Evolutionary conservation across 225 moss, liverwort and hornwort genomes (phyloP), one percentile per base, ranked within the genome.

Genomic region (Thuidium tamariscinum): DNA sequence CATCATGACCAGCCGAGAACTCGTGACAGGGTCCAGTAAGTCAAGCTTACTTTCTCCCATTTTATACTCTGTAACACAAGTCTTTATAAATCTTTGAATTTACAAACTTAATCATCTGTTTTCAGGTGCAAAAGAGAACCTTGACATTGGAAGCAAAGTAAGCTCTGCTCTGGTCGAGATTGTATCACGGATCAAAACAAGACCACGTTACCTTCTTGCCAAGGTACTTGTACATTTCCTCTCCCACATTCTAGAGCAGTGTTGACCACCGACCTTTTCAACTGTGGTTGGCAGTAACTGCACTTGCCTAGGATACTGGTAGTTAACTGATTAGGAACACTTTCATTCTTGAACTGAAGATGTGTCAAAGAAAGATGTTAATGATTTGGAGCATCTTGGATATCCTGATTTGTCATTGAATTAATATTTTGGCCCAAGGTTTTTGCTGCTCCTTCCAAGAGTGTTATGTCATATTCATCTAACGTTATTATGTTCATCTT

Each of bases 1-100:
- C 39, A 90, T 98, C 82, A 93, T 98, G 94, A 98, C 97, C 80
- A 98, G 94, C 83, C 96, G 97, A 72, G 86, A 95, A 84, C 90
- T 96, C 49, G 89, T 96, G 29, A 94, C 86, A 86, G 97, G 97
- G 86, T 79, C 89, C 63, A 93, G 97, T 98, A 89, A 86, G 96
- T 86, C 85, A 30, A 69, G 51, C 75, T 69, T 37, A 57, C 48
- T n/a, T 59, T 74, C 56, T 76, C 67, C 48, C 56, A 21, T 75
- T 7, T 46, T 55, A 36, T 75, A 75, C 36, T 82, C 44, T 29
- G 2, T 10, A 0, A 37, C 21, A 36, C 36, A 29, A 22, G 6
- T 60, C n/a, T 65, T 74, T 5, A 44, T 42, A 82, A 42, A 64
- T 16, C 3, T 48, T 37, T 66, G 30, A 60, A 83, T 59, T 65